These are phyloP conservation scores for Pichia norvegensis DNA, from an alignment of 1,139 yeast genomes.

Conservation along the genomic window DNA sequence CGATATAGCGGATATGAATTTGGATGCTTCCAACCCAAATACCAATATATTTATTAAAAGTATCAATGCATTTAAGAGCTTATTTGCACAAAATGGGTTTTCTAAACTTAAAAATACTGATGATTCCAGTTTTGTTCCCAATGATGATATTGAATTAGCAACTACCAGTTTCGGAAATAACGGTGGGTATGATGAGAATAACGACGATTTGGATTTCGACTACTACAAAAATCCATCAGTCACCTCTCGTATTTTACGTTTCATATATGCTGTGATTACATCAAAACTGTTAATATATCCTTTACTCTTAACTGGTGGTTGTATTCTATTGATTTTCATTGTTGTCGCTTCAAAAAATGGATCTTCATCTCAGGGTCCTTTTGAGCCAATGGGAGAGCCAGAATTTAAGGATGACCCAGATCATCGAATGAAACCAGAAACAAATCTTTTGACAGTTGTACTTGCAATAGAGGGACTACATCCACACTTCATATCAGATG, in stretches of 20 bases:
- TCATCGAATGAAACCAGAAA: not conserved
- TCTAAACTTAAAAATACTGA: not conserved
- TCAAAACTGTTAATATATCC: slow-evolving; percentile 3
- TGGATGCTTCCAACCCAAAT: slow-evolving; percentile 3
- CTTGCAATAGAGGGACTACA: slow-evolving; percentile 85
- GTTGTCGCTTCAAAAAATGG: slow-evolving; percentile 3
- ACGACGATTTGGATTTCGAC: not conserved
- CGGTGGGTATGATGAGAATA: not conserved
- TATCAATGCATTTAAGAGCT: slow-evolving; percentile 1
- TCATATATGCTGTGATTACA: not conserved
- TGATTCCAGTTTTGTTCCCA: not conserved
- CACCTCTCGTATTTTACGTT: not conserved
- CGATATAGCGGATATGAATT: slow-evolving; percentile 17
- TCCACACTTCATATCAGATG: slow-evolving; percentile 72
- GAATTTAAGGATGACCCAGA: not conserved
- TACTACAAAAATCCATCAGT: not conserved
- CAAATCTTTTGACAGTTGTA: slow-evolving; percentile 48
- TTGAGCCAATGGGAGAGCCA: not conserved
- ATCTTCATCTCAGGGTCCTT: not conserved
- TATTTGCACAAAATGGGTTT: slow-evolving; percentile 3
- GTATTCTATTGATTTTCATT: slow-evolving; percentile 6
- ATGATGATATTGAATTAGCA: slow-evolving; percentile 10
- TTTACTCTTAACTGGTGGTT: not conserved
- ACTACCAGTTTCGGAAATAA: slow-evolving; percentile 2
- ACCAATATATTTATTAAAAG: slow-evolving; percentile 3